Conservation (phyloP, 345 rosid species). For the Salix koriyanagi region DNA sequence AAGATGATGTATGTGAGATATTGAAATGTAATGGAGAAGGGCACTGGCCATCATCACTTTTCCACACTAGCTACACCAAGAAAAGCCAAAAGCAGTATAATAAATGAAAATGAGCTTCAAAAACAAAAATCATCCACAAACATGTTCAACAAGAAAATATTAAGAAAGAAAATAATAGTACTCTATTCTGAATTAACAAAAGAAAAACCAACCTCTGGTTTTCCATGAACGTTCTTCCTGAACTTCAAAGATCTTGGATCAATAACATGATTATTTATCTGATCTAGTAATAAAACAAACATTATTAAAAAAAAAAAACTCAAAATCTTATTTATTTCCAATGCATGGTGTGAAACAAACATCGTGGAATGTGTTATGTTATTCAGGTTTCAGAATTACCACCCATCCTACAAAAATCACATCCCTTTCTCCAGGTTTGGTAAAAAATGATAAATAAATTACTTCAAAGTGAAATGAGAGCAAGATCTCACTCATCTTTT, state of each 20-base stretch:
- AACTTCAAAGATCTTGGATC: slow-evolving; percentile 69
- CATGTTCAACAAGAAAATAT: not conserved
- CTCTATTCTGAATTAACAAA: not conserved
- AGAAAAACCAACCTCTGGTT: slow-evolving; percentile 75
- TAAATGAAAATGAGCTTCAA: not conserved
- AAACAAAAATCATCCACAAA: not conserved
- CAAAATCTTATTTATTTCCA: not conserved
- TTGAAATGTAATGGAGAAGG: slow-evolving; percentile 62
- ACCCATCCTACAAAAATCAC: not conserved
- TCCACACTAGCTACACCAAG: slow-evolving; percentile 62
- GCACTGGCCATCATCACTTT: slow-evolving; percentile 23
- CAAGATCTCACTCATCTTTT: not conserved
- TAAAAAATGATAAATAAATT: not conserved
- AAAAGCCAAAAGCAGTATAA: not conserved
- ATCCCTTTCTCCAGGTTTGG: not conserved
- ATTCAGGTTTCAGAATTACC: not conserved
- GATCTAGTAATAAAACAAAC: slow-evolving; percentile 11
- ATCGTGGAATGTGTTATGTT: not conserved
- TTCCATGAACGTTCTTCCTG: slow-evolving; percentile 71
- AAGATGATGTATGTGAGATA: slow-evolving; percentile 75
- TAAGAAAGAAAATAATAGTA: not conserved
- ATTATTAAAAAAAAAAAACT: not conserved
- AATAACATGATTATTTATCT: slow-evolving; percentile 29
- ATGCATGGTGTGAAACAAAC: not conserved
- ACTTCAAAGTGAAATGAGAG: not conserved